These are phyloP conservation scores for Naegleria lovaniensis DNA, from an alignment of 208 protist genomes.

Conservation along the genomic window DNA sequence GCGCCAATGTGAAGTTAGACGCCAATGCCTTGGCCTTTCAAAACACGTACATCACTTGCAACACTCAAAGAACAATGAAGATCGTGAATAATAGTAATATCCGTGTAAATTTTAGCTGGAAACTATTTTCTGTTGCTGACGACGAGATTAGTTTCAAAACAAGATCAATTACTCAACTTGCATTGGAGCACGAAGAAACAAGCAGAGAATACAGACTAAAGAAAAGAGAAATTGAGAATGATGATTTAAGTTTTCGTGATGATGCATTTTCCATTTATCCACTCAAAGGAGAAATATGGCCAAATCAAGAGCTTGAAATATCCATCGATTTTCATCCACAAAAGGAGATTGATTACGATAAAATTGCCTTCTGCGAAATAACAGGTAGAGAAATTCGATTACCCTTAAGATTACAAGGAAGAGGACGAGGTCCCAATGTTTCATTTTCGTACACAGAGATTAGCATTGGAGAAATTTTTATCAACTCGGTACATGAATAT, in stretches of 20 bases:
- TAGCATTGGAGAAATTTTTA: constrained; percentile 85
- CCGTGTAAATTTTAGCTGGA: constrained; percentile 71
- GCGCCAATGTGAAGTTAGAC: constrained; percentile 67
- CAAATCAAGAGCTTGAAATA: constrained; percentile 63
- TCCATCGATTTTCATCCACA: constrained; percentile 76
- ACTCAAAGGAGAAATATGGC: constrained; percentile 65
- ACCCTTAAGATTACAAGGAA: constrained; percentile 66
- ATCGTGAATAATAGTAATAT: constrained; percentile 72
- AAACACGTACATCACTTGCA: constrained; percentile 76
- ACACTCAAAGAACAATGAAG: constrained; percentile 67
- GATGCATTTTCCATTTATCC: constrained; percentile 78
- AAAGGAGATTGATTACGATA: constrained; percentile 58
- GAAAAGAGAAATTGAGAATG: constrained; percentile 33
- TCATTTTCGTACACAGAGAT: constrained; percentile 71
- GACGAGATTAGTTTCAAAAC: constrained; percentile 26
- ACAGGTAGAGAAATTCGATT: constrained; percentile 57
- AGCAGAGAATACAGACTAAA: not conserved
- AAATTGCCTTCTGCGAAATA: constrained; percentile 72
- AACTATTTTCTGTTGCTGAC: constrained; percentile 45
- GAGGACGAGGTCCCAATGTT: constrained; percentile 74
- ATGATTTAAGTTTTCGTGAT: constrained; percentile 58
- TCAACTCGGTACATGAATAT: constrained; percentile 82
- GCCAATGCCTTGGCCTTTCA: constrained; percentile 54
- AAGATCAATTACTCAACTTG: not conserved
- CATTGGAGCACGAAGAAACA: not conserved